phyloP scores from a whole-genome alignment of 177 flowering plant genomes.

The Vitis hybrid region DNA sequence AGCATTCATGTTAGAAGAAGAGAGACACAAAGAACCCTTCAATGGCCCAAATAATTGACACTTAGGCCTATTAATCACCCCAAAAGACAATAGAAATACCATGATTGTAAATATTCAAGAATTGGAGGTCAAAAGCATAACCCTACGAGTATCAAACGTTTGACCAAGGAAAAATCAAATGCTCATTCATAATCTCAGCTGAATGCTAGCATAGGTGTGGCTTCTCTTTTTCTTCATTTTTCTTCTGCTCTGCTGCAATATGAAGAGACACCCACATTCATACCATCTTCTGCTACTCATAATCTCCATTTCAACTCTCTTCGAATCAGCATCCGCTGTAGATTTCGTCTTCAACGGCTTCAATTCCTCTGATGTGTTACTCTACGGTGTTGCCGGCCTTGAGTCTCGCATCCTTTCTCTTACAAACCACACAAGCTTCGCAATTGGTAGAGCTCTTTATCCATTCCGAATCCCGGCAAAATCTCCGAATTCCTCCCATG shows the following conservation, averaged over 20 bases:
- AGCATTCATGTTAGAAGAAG: too few relatives aligned
- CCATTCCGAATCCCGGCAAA: conserved; percentile 40
- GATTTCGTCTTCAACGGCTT: conserved; percentile 77
- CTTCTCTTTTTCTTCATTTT: background rate
- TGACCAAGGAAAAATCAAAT: too few relatives aligned
- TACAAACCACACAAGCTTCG: conserved; percentile 39
- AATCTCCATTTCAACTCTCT: background rate
- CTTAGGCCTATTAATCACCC: too few relatives aligned
- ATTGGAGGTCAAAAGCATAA: too few relatives aligned
- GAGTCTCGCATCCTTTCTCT: conserved; percentile 45
- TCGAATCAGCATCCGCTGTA: conserved; percentile 25
- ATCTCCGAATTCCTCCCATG: conserved; percentile 36
- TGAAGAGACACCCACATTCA: conserved; percentile 7
- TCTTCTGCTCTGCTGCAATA: conserved; percentile 8
- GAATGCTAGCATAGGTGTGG: too few relatives aligned
- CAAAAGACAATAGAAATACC: too few relatives aligned
- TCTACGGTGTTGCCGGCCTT: conserved; percentile 48
- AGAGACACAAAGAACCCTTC: too few relatives aligned
- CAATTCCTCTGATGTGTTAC: conserved; percentile 36
- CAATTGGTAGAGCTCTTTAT: conserved; percentile 65
- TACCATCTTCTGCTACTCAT: background rate
- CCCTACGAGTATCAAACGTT: too few relatives aligned
- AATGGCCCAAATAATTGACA: too few relatives aligned
- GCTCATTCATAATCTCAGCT: too few relatives aligned
- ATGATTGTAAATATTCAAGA: too few relatives aligned